Evolutionary conservation across 2,329 filamentous ascomycete genomes (phyloP).

Genomic region (Coniochaeta pulveracea): DNA sequence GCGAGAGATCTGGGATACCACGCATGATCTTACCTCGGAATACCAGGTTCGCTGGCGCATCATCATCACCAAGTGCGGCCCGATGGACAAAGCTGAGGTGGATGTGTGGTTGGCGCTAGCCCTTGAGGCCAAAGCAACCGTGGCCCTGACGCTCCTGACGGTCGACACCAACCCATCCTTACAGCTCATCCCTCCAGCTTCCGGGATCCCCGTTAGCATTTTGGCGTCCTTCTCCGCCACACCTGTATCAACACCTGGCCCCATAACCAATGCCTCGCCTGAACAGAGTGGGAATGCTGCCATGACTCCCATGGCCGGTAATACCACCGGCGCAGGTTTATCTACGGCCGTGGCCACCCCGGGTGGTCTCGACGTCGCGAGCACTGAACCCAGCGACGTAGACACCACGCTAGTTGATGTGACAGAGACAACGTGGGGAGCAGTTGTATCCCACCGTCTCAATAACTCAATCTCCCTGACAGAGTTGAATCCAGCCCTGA

Average conservation of each 20-base stretch:
- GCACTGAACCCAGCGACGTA: constrained; percentile 29
- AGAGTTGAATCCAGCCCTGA: constrained; percentile 44
- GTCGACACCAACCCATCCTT: constrained; percentile 55
- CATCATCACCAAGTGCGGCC: constrained; percentile 59
- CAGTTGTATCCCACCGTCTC: constrained; percentile 55
- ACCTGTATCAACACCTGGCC: constrained; percentile 57
- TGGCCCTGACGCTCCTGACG: constrained; percentile 48
- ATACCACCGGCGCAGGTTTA: constrained; percentile 6
- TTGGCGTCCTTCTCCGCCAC: constrained; percentile 43
- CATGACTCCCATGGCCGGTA: constrained; percentile 30
- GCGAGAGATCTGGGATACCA: constrained; percentile 68
- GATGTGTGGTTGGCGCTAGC: constrained; percentile 45
- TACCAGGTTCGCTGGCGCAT: constrained; percentile 69
- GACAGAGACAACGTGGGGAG: constrained; percentile 66
- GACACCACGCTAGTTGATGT: constrained; percentile 62
- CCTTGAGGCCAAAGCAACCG: constrained; percentile 36
- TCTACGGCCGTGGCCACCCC: too few relatives aligned
- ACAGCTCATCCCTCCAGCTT: constrained; percentile 45
- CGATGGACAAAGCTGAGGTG: constrained; percentile 56
- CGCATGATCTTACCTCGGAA: constrained; percentile 57
- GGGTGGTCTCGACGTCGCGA: constrained; percentile 24
- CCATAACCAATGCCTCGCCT: constrained; percentile 44
- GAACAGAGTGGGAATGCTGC: constrained; percentile 44
- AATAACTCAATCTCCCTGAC: constrained; percentile 45
- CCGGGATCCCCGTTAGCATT: constrained; percentile 33